Base-by-base conservation (phyloP, 495 filamentous ascomycete genomes). In the Bacidia gigantensis region DNA sequence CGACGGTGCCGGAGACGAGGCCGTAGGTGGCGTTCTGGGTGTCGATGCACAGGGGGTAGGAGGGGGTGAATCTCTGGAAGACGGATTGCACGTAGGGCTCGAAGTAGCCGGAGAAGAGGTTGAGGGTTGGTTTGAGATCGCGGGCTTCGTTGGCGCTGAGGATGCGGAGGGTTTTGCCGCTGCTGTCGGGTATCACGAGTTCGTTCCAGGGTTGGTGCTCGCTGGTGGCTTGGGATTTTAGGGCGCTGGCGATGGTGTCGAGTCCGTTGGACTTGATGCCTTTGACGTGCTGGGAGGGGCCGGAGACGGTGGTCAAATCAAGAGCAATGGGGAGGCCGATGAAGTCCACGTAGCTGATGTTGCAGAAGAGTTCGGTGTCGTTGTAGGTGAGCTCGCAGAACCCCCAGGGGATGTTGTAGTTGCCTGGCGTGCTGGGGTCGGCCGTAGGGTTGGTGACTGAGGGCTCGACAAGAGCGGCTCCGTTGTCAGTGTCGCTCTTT, bases 301-400 rank as follows among this genome's bases (percentile, higher is more conserved):
- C 76, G 18, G 72, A 71, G 10, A 69, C 63, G 57, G 75, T 77
- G 35, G 67, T 68, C 7, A 89, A 70, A 24, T 72, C 64, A 38
- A 89, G 67, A 5, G 79, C 73, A 47, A 87, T 76, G 10, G 84
- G 83, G 11, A 86, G 56, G 47, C 69, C 68, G 39, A 84, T 76
- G 59, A 87, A 87, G 66, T 89, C 84, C 32, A 89, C 84, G 57
- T 82, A 82, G 49, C 70, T 76, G 58, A 87, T 83, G 60, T 89
- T 89, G 46, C 76, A 82, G 60, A 82, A 89, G 2, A 87, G 71
- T 65, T 87, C 77, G 18, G 64, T 51, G 45, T 60, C 60, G 63
- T 85, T 84, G 66, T 74, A 83, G 2, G 84, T 89, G 63, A 87
- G 84, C 61, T 89, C 84, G 64, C 69, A 74, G 60, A 89, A 89